Base-by-base conservation (phyloP, 2,329 filamentous ascomycete species). In the Aspergillus sergii region DNA sequence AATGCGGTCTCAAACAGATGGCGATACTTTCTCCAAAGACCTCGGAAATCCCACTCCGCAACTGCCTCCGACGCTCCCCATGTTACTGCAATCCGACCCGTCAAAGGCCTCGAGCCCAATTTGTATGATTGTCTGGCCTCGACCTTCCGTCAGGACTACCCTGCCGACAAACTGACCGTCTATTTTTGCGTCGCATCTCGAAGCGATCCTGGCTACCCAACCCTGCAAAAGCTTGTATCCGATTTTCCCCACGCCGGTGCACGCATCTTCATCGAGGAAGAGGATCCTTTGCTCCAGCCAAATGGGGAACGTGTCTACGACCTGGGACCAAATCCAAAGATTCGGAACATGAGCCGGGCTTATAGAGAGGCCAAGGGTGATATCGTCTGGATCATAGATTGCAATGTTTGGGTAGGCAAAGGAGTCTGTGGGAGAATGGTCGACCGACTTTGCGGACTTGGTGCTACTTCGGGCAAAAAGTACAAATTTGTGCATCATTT, bases 401-500 rank as follows among this genome's bases (percentile, higher is more conserved):
- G 94, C 81, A 99, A 99, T 73, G 89, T 99, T 58, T 99, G 96
- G 95, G 85, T 97, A 41, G 88, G 88, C 7, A 88, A 83, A 50
- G 91, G 91, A 12, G 92, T 93, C 0, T 88, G 91, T 55, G 93
- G 91, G 0, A 88, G 94, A 60, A 95, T 98, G 91, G 92, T 98
- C 9, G 93, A 96, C 75, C 90, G 88, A 75, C 83, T 99, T 1
- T 90, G 88, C 73, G 96, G 95, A 1, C 88, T 85, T 59, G 80
- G 77, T 1, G 73, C 80, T 0, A 73, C 82, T 34, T 58, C 70
- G 2, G 85, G 76, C 57, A 76, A 74, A 66, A 82, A 77, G 46
- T 92, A 91, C 83, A 98, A 97, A 75, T 95, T 99, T 72, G 94
- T 97, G 16, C 96, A 99, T 75, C 93, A 97, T 74, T 84, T 98